These are phyloP conservation scores for Torulaspora globosa DNA, from an alignment of 1,139 yeast genomes.

Conservation along the genomic window DNA sequence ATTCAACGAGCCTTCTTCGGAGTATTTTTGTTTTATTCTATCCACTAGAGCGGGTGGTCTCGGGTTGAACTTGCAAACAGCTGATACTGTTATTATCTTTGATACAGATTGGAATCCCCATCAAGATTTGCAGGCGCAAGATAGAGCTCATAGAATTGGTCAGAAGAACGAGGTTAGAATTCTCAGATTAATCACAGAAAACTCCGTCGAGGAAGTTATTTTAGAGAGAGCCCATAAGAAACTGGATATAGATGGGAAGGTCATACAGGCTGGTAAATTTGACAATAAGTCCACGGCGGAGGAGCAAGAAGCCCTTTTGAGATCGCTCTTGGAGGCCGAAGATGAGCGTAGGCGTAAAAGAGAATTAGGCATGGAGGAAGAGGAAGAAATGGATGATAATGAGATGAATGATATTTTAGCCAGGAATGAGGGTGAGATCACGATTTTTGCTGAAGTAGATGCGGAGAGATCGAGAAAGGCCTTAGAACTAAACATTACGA, in stretches of 20 bases:
- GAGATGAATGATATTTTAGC: constrained; percentile 71
- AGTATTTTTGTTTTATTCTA: constrained; percentile 69
- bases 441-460: constrained; percentile 53
- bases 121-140: constrained; percentile 88
- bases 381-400: constrained; percentile 61
- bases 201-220: constrained; percentile 79
- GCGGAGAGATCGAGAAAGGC: constrained; percentile 50
- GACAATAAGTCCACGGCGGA: constrained; percentile 79
- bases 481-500: constrained; percentile 38
- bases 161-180: constrained; percentile 84
- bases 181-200: constrained; percentile 71
- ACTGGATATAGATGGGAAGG: constrained; percentile 81
- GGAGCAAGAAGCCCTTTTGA: constrained; percentile 73
- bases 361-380: constrained; percentile 40
- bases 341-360: constrained; percentile 53
- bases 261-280: constrained; percentile 83
- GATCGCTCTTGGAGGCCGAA: constrained; percentile 67
- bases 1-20: constrained; percentile 70
- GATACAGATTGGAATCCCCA: constrained; percentile 94
- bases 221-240: constrained; percentile 79
- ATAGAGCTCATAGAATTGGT: constrained; percentile 87
- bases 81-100: constrained; percentile 81
- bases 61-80: constrained; percentile 80
- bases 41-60: constrained; percentile 90
- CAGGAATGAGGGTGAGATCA: constrained; percentile 58